A percentile compares a stretch with the other conserved stretches of the same genome.
phyloP scores from a whole-genome alignment of 306 rosid genomes.

The Glycyrrhiza uralensis region DNA sequence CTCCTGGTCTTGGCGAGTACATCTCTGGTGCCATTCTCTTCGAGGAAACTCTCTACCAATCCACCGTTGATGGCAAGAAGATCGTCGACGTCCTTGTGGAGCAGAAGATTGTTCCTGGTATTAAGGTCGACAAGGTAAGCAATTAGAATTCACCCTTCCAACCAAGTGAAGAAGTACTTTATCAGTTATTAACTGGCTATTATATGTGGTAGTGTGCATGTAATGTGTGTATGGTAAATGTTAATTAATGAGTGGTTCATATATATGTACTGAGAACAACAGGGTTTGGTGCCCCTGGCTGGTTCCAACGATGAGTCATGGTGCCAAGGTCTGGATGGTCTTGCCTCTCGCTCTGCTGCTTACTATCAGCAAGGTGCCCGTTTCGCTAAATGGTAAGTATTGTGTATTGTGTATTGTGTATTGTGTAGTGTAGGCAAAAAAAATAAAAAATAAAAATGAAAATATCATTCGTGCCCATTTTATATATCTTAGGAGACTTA shows the following conservation, averaged over 20 bases:
- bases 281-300: constrained; percentile 66
- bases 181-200: too few relatives aligned
- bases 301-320: constrained; percentile 89
- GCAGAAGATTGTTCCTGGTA: constrained; percentile 75
- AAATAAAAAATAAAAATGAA: too few relatives aligned
- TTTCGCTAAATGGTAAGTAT: constrained; percentile 78
- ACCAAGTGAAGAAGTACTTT: too few relatives aligned
- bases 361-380: constrained; percentile 91
- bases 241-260: background rate
- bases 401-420: background rate
- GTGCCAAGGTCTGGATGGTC: constrained; percentile 99
- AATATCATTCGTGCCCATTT: background rate
- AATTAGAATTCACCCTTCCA: background rate
- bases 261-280: constrained; percentile 5
- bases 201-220: too few relatives aligned
- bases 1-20: constrained; percentile 64
- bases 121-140: constrained; percentile 81
- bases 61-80: constrained; percentile 71
- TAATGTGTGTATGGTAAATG: background rate
- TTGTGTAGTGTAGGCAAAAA: background rate
- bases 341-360: constrained; percentile 85
- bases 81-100: constrained; percentile 65
- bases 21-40: constrained; percentile 87
- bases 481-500: background rate
- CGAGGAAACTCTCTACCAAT: constrained; percentile 89